These are phyloP conservation scores for Cymbidium sinense DNA, from an alignment of 106 monocot genomes.

Conservation along the genomic window DNA sequence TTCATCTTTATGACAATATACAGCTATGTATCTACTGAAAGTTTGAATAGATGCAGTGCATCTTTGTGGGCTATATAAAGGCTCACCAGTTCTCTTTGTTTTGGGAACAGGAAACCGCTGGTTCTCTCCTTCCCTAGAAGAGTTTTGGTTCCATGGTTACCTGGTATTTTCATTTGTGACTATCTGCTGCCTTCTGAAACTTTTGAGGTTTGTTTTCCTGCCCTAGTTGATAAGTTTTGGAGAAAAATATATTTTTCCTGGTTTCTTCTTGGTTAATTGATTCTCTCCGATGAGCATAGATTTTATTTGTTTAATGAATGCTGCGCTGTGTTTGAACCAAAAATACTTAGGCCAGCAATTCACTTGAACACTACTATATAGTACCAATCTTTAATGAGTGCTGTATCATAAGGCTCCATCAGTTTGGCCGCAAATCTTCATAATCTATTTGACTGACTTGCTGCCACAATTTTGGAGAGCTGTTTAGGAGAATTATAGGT, in stretches of 20 bases:
- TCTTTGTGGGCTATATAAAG: neutral
- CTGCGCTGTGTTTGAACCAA: neutral
- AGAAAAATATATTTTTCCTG: neutral
- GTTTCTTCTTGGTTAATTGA: neutral
- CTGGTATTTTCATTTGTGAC: slow-evolving; percentile 52
- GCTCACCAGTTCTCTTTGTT: neutral
- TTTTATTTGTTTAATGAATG: neutral
- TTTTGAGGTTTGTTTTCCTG: slow-evolving; percentile 44
- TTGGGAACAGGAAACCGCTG: slow-evolving; percentile 34
- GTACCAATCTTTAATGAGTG: too few relatives aligned
- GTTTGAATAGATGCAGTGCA: neutral
- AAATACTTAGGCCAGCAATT: neutral
- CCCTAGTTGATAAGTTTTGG: neutral
- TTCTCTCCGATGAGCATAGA: neutral
- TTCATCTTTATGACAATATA: neutral
- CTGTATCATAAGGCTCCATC: too few relatives aligned
- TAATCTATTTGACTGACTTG: too few relatives aligned
- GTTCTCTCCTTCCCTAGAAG: slow-evolving; percentile 61
- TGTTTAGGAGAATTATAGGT: too few relatives aligned
- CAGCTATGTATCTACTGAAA: neutral
- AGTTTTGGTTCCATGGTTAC: slow-evolving; percentile 65
- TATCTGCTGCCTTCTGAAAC: slow-evolving; percentile 69
- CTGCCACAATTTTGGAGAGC: too few relatives aligned
- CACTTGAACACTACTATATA: too few relatives aligned
- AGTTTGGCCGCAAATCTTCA: too few relatives aligned